Percentiles rank a stretch among this genome's conserved stretches.
Evolutionary conservation across 208 protist species (phyloP).

Genomic region (Trypanosoma vivax): DNA sequence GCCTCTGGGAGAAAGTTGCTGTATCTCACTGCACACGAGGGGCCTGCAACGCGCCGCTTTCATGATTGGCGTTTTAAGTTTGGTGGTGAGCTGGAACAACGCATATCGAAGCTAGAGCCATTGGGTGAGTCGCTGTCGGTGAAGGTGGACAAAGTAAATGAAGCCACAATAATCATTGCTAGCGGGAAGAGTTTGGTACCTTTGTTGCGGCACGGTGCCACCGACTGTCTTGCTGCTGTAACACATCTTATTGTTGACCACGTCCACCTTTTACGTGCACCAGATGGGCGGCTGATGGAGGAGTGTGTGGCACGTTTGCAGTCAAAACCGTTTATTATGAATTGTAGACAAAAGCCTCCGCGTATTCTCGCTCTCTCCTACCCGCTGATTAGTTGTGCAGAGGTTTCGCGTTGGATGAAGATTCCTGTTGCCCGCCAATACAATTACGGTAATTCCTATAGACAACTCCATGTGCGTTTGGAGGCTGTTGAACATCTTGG

Average conservation of each 20-base stretch:
- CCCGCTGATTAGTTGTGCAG: constrained; percentile 69
- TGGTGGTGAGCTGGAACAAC: constrained; percentile 52
- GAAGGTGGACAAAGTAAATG: constrained; percentile 17
- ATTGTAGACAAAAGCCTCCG: constrained; percentile 35
- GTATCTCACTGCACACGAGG: constrained; percentile 71
- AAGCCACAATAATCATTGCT: constrained; percentile 57
- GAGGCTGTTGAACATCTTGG: constrained; percentile 46
- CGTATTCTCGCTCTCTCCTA: constrained; percentile 82
- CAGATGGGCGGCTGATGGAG: constrained; percentile 74
- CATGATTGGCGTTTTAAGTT: constrained; percentile 83
- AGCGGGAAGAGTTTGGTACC: constrained; percentile 41
- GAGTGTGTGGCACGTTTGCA: constrained; percentile 78
- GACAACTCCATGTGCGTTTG: constrained; percentile 58
- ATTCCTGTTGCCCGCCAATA: constrained; percentile 49
- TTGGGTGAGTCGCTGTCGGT: constrained; percentile 6
- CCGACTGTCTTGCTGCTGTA: constrained; percentile 36
- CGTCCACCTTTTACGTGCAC: constrained; percentile 66
- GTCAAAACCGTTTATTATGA: constrained; percentile 50
- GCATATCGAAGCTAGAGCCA: constrained; percentile 37
- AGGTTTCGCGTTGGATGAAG: constrained; percentile 83
- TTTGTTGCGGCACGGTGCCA: constrained; percentile 36
- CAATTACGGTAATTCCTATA: constrained; percentile 76
- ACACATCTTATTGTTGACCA: constrained; percentile 82
- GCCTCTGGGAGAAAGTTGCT: constrained; percentile 42
- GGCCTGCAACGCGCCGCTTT: constrained; percentile 62